A percentile compares a stretch with the other conserved stretches of the same genome.
Conservation (phyloP, 2,329 filamentous ascomycete genomes). For the Periconia macrospinosa region DNA sequence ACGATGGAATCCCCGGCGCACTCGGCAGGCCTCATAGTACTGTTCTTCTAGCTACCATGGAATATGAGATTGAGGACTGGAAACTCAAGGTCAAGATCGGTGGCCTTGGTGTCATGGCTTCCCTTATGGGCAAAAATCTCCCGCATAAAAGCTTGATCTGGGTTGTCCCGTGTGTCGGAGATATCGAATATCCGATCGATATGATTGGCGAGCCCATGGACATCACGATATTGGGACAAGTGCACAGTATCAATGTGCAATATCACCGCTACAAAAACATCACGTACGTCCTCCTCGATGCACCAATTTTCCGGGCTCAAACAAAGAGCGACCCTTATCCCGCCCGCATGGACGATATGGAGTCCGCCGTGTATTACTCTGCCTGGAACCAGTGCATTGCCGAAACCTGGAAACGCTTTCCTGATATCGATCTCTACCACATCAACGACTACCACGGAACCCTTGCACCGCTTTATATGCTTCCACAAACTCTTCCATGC, state of each 20-base stretch:
- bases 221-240: constrained; percentile 62
- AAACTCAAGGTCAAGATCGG: constrained; percentile 72
- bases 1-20: constrained; percentile 15
- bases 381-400: constrained; percentile 73
- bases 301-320: constrained; percentile 67
- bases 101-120: constrained; percentile 70
- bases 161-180: constrained; percentile 58
- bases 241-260: constrained; percentile 65
- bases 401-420: constrained; percentile 63
- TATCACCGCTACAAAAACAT: constrained; percentile 67
- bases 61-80: constrained; percentile 73
- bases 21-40: constrained; percentile 47
- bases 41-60: constrained; percentile 70
- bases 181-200: constrained; percentile 65
- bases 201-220: constrained; percentile 62
- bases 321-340: constrained; percentile 66
- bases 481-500: constrained; percentile 64
- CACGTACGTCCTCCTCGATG: constrained; percentile 68
- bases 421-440: constrained; percentile 63
- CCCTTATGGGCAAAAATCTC: constrained; percentile 68
- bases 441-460: constrained; percentile 67
- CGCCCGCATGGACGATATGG: constrained; percentile 69
- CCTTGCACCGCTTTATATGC: constrained; percentile 64
- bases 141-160: constrained; percentile 66
- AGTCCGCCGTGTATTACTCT: constrained; percentile 69